Conservation (phyloP, 2,329 filamentous ascomycete species). For the Furcasterigmium furcatum region DNA sequence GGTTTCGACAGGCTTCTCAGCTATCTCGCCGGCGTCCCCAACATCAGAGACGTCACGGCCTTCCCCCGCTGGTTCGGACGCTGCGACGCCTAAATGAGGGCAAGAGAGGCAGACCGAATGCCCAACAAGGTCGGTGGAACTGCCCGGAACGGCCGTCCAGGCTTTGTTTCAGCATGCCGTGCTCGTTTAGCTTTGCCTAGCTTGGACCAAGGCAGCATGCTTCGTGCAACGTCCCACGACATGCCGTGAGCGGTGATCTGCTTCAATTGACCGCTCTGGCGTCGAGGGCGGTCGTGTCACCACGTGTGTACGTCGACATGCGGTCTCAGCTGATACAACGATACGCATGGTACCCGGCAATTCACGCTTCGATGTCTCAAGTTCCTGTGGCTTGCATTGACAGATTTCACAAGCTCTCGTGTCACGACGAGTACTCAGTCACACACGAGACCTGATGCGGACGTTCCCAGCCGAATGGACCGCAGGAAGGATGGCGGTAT, state of each 20-base stretch:
- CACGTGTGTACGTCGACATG: not conserved
- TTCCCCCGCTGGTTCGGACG: conserved; percentile 75
- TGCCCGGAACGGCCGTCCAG: not conserved
- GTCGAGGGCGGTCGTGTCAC: not conserved
- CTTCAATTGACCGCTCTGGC: not conserved
- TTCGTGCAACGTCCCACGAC: conserved; percentile 17
- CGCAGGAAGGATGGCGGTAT: not conserved
- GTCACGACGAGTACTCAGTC: not conserved
- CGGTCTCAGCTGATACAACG: not conserved
- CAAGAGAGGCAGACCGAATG: not conserved
- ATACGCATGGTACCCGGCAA: not conserved
- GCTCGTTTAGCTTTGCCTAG: conserved; percentile 36
- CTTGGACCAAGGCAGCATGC: conserved; percentile 25
- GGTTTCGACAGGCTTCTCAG: conserved; percentile 85
- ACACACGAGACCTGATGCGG: not conserved
- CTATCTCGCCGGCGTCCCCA: conserved; percentile 78
- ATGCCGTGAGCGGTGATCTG: conserved; percentile 1
- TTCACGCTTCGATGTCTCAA: not conserved
- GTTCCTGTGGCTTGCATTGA: conserved; percentile 3
- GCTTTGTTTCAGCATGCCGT: conserved; percentile 15
- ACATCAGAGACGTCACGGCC: conserved; percentile 79
- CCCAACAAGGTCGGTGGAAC: not conserved
- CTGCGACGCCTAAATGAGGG: conserved; percentile 48
- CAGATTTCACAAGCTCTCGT: not conserved
- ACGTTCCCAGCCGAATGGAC: not conserved